Conservation (phyloP, 352 stramenopile genomes). For the Phytophthora fragariaefolia region DNA sequence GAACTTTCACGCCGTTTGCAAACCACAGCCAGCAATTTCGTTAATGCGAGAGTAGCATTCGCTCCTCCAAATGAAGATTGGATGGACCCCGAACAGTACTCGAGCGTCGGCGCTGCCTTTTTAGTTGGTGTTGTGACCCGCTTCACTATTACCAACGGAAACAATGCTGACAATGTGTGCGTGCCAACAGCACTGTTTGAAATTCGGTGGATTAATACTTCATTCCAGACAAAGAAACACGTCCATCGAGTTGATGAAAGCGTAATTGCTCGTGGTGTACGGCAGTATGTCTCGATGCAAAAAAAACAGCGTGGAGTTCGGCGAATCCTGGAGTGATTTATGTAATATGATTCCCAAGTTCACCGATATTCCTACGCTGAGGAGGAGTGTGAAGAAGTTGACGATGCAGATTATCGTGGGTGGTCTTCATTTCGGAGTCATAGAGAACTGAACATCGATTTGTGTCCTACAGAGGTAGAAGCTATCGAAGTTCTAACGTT, state of each 20-base stretch:
- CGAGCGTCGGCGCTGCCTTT: not conserved
- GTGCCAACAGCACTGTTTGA: not conserved
- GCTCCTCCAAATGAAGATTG: conserved; percentile 2
- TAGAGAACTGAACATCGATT: conserved; percentile 2
- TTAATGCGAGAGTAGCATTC: conserved; percentile 4
- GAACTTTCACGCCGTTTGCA: not conserved
- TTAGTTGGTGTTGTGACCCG: conserved; percentile 2
- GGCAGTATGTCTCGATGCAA: not conserved
- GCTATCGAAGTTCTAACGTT: conserved; percentile 2
- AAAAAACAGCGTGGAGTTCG: conserved; percentile 7
- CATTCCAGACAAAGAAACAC: conserved; percentile 3
- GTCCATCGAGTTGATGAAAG: conserved; percentile 1
- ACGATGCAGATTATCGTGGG: not conserved
- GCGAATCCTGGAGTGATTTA: conserved; percentile 6
- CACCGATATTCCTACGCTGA: conserved; percentile 1
- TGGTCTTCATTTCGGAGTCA: not conserved
- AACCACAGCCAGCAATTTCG: not conserved
- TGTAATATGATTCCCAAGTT: conserved; percentile 8
- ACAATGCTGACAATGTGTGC: not conserved
- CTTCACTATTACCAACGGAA: not conserved
- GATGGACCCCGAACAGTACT: not conserved
- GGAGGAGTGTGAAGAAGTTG: conserved; percentile 9
- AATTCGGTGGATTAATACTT: conserved; percentile 7
- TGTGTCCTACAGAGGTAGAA: not conserved
- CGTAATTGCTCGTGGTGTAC: not conserved